phyloP scores from a whole-genome alignment of 176 grass and related monocot genomes.

The Elaeis guineensis region DNA sequence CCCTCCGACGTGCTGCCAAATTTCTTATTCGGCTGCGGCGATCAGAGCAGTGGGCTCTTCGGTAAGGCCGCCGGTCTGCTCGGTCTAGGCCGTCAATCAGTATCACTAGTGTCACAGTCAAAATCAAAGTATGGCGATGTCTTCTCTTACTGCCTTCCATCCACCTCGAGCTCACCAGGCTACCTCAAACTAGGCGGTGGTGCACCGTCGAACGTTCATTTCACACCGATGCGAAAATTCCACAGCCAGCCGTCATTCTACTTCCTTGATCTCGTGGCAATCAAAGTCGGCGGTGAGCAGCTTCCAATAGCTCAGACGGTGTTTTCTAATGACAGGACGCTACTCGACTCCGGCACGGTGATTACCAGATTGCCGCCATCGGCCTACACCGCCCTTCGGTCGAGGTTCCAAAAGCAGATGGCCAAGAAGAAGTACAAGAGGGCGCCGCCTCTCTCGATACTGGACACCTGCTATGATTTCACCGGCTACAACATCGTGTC shows the following conservation, averaged over 20 bases:
- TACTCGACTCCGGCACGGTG: slow-evolving; percentile 7
- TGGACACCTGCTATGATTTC: slow-evolving; percentile 87
- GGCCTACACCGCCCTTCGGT: background rate
- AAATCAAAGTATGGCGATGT: background rate
- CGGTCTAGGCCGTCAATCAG: background rate
- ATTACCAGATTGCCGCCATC: background rate
- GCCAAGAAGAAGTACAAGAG: background rate
- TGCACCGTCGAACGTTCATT: background rate
- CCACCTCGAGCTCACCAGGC: background rate
- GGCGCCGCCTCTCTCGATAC: slow-evolving; percentile 49
- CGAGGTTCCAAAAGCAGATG: background rate
- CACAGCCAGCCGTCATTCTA: background rate
- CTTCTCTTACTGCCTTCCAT: slow-evolving; percentile 5
- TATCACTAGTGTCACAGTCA: background rate
- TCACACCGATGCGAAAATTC: background rate
- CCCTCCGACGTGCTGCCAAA: background rate
- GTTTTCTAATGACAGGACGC: background rate
- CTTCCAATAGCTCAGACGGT: background rate
- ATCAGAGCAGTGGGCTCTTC: background rate
- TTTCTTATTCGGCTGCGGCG: slow-evolving; percentile 6
- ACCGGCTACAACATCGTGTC: slow-evolving; percentile 25
- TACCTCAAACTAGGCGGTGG: background rate
- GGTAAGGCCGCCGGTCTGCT: background rate
- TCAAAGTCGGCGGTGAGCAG: background rate
- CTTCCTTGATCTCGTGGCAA: background rate